Evolutionary conservation across 192 early-diverging fungal species (phyloP).

Genomic region (Podila epicladia): DNA sequence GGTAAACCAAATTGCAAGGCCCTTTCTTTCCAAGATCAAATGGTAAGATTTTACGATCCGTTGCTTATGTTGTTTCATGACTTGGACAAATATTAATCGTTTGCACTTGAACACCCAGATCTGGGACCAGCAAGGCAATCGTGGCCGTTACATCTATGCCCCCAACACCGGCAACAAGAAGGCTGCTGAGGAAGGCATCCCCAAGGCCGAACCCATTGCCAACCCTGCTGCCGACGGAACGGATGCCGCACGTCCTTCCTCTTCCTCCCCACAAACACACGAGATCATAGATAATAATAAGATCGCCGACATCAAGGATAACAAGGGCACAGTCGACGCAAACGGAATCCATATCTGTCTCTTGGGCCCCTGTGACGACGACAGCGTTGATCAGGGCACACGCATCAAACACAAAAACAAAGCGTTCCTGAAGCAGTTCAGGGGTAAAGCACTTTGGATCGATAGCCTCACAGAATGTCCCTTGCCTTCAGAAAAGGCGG

Average conservation of each 20-base stretch:
- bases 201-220: neutral
- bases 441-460: constrained; percentile 17
- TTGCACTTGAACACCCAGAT: neutral
- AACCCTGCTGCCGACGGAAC: neutral
- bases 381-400: neutral
- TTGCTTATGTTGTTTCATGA: neutral
- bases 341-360: constrained; percentile 6
- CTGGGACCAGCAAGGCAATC: constrained; percentile 31
- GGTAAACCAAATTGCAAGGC: neutral
- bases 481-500: neutral
- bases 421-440: constrained; percentile 21
- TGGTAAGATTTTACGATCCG: neutral
- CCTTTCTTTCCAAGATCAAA: constrained; percentile 17
- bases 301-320: neutral
- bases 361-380: neutral
- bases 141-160: neutral
- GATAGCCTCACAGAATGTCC: constrained; percentile 20
- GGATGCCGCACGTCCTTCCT: neutral
- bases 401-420: constrained; percentile 12
- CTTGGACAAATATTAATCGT: too few relatives aligned
- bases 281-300: neutral
- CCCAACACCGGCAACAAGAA: neutral
- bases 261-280: neutral
- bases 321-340: neutral
- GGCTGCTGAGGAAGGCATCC: neutral